Conservation (phyloP, 2,329 filamentous ascomycete species). For the Alternaria tenuissima region DNA sequence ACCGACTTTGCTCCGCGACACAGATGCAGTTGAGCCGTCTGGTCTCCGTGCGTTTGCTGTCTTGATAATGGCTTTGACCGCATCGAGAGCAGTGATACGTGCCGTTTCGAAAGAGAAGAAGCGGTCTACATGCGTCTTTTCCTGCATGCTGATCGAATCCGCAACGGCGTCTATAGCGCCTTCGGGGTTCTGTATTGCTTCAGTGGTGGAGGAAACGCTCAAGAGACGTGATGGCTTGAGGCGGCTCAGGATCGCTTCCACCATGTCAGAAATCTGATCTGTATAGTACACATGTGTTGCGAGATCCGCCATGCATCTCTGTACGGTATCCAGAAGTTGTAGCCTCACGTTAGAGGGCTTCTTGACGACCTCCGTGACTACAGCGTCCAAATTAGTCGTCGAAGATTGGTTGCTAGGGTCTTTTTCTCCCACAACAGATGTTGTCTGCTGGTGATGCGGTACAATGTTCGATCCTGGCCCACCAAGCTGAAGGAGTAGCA, state of each 20-base stretch:
- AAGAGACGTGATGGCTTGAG: conserved; percentile 70
- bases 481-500: conserved; percentile 74
- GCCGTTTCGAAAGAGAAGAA: conserved; percentile 71
- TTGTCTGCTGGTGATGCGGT: conserved; percentile 51
- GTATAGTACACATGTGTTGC: conserved; percentile 97
- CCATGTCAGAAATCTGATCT: conserved; percentile 95
- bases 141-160: conserved; percentile 59
- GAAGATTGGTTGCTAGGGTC: conserved; percentile 23
- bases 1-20: conserved; percentile 77
- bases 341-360: conserved; percentile 63
- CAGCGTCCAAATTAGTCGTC: conserved; percentile 31
- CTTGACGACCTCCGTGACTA: conserved; percentile 53
- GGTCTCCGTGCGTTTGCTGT: conserved; percentile 72
- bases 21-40: conserved; percentile 56
- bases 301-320: conserved; percentile 86
- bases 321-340: conserved; percentile 74
- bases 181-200: conserved; percentile 61
- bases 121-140: conserved; percentile 62
- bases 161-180: conserved; percentile 59
- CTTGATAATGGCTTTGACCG: conserved; percentile 81
- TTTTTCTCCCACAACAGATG: conserved; percentile 37
- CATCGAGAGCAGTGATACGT: conserved; percentile 72
- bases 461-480: conserved; percentile 51
- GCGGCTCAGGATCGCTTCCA: conserved; percentile 78
- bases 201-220: conserved; percentile 54